Evolutionary conservation across 768 basidiomycete genomes (phyloP).

Genomic region (Calocybe gangraenosa): DNA sequence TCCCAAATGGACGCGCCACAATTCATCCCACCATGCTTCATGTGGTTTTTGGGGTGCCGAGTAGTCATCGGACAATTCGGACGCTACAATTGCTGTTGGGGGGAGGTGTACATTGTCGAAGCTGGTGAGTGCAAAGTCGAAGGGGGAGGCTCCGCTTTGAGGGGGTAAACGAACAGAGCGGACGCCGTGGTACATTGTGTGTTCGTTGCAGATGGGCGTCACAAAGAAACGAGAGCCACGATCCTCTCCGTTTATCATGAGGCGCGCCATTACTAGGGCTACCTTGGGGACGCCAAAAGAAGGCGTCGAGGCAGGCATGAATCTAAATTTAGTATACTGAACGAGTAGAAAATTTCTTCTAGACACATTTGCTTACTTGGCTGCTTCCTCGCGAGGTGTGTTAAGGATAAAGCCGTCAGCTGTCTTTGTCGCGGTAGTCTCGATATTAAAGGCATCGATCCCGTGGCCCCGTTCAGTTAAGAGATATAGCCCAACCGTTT

Average conservation of each 20-base stretch:
- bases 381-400: slow-evolving; percentile 53
- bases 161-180: slow-evolving; percentile 45
- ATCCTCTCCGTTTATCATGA: slow-evolving; percentile 48
- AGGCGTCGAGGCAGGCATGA: slow-evolving; percentile 57
- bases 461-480: slow-evolving; percentile 57
- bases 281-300: slow-evolving; percentile 48
- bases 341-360: background rate
- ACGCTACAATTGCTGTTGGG: slow-evolving; percentile 43
- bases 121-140: slow-evolving; percentile 54
- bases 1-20: slow-evolving; percentile 53
- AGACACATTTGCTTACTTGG: slow-evolving; percentile 38
- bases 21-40: slow-evolving; percentile 53
- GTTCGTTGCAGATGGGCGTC: slow-evolving; percentile 50
- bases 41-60: slow-evolving; percentile 34
- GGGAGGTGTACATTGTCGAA: slow-evolving; percentile 54
- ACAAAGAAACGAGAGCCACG: slow-evolving; percentile 51
- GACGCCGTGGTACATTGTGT: slow-evolving; percentile 50
- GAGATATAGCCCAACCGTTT: slow-evolving; percentile 50
- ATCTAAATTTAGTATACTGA: slow-evolving; percentile 29
- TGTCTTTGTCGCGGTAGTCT: slow-evolving; percentile 54
- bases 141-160: slow-evolving; percentile 47
- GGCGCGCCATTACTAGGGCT: slow-evolving; percentile 51
- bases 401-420: slow-evolving; percentile 48
- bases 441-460: slow-evolving; percentile 54
- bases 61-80: slow-evolving; percentile 37